These are phyloP conservation scores for Knoxdaviesia proteae DNA, from an alignment of 2,329 filamentous ascomycete species.

Conservation along the genomic window DNA sequence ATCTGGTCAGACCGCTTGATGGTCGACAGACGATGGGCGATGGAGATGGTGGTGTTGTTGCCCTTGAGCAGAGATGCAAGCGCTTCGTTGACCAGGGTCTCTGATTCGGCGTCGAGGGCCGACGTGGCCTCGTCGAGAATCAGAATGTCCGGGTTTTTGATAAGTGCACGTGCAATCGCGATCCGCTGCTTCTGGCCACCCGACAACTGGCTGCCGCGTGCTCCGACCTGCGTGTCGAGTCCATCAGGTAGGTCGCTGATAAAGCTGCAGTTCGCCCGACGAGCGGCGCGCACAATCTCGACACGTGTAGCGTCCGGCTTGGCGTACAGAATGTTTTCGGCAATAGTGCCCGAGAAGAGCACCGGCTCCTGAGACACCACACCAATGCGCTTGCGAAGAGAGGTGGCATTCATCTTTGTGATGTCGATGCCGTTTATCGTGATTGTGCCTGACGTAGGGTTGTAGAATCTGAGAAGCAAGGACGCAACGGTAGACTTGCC, in stretches of 20 bases:
- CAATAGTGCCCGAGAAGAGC: slow-evolving; percentile 66
- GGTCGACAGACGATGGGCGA: slow-evolving; percentile 85
- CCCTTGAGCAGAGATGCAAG: slow-evolving; percentile 61
- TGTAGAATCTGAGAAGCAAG: slow-evolving; percentile 81
- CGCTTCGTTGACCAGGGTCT: slow-evolving; percentile 88
- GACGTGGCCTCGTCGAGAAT: slow-evolving; percentile 95
- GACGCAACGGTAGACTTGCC: slow-evolving; percentile 92
- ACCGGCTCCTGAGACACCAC: slow-evolving; percentile 93
- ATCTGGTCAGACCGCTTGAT: slow-evolving; percentile 93
- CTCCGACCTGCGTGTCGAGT: slow-evolving; percentile 81
- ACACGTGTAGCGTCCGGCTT: slow-evolving; percentile 54
- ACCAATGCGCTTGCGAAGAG: slow-evolving; percentile 75
- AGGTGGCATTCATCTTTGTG: slow-evolving; percentile 75
- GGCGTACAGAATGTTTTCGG: slow-evolving; percentile 83
- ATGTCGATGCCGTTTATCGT: slow-evolving; percentile 73
- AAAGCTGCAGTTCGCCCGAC: slow-evolving; percentile 88
- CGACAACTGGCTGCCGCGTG: slow-evolving; percentile 78
- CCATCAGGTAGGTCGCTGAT: slow-evolving; percentile 94
- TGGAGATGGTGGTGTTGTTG: slow-evolving; percentile 90
- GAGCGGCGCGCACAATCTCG: slow-evolving; percentile 71
- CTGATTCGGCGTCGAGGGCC: slow-evolving; percentile 85
- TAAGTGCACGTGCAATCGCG: slow-evolving; percentile 79
- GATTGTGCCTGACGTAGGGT: slow-evolving; percentile 56
- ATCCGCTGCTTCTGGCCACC: slow-evolving; percentile 97
- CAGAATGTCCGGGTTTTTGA: slow-evolving; percentile 91